Base-by-base conservation (phyloP, 768 basidiomycete genomes). In the Serendipita sp. region DNA sequence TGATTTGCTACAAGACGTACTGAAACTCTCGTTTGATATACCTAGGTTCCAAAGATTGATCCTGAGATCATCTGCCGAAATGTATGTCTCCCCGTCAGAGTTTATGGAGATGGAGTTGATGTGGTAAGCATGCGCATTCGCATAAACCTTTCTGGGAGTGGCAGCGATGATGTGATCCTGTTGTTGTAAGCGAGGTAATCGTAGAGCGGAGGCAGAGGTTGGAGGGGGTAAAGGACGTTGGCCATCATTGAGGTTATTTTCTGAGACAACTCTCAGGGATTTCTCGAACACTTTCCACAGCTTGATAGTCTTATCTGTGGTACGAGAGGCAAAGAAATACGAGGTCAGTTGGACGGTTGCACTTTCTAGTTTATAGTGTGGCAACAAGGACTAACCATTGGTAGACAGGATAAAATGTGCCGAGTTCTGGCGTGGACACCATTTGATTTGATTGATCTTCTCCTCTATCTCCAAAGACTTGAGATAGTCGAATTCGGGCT, bases 201-300 rank as follows among this genome's bases (percentile, higher is more conserved):
- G 84, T 70, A 98, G 80, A 70, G 86, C 85, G 65, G 75, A 79
- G 51, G 77, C 71, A 64, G 73, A 72, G 18, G 78, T 78, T 35
- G 86, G 89, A 67, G 85, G 79, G 30, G 88, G 81, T 62, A 87
- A 74, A 28, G 83, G 77, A 63, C 84, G 84, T 70, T 86, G 83
- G 38, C 88, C 89, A 73, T 90, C 88, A 69, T 83, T 81, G 68
- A 95, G 86, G 75, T 98, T 98, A 73, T 93, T 96, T 79, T 98
- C 93, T 18, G 94, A 86, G 45, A 99, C 94, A 48, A 98, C 91
- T 69, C 88, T 87, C 71, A 99, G 79, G 45, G 88, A 88, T 77
- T 97, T 97, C 78, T 98, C 96, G 67, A 98, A 98, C n/a, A 99
- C 94, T 74, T 99, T 98, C 96, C 96, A 99, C 65, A 98, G 84